These are phyloP conservation scores for Ichthyophonus hoferi DNA, from an alignment of 208 protist genomes.

Conservation along the genomic window DNA sequence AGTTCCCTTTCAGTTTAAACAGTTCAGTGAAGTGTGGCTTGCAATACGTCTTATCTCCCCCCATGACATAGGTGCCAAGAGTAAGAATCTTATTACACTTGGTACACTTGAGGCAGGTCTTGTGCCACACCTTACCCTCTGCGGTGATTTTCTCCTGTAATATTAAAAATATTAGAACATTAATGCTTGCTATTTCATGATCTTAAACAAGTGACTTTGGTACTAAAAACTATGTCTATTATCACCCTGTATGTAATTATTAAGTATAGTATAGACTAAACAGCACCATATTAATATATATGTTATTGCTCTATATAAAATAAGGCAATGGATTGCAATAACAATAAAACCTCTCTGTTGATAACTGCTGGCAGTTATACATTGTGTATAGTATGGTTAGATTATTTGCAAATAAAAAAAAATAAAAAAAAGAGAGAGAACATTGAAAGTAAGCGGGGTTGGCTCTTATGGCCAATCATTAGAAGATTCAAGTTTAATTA, in stretches of 20 bases:
- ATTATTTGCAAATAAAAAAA: too few relatives aligned
- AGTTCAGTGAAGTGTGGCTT: conserved; percentile 58
- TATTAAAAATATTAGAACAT: background rate
- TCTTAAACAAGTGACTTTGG: too few relatives aligned
- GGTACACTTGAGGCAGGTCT: conserved; percentile 50
- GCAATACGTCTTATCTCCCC: conserved; percentile 46
- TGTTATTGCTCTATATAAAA: background rate
- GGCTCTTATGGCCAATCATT: too few relatives aligned
- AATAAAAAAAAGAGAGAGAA: too few relatives aligned
- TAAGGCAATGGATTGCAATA: background rate
- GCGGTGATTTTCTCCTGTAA: conserved; percentile 42
- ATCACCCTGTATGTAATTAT: background rate
- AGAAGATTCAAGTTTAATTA: too few relatives aligned
- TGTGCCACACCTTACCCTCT: conserved; percentile 54
- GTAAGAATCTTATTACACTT: conserved; percentile 42
- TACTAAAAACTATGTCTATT: too few relatives aligned
- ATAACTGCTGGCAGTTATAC: too few relatives aligned
- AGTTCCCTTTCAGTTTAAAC: conserved; percentile 56
- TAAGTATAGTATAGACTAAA: background rate
- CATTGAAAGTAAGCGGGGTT: too few relatives aligned
- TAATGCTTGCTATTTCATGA: background rate
- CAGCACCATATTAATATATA: background rate
- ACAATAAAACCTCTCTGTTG: too few relatives aligned
- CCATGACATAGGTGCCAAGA: conserved; percentile 33
- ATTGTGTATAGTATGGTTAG: too few relatives aligned